phyloP scores from a whole-genome alignment of 495 filamentous ascomycete species.

The Bryoglossum gracile region DNA sequence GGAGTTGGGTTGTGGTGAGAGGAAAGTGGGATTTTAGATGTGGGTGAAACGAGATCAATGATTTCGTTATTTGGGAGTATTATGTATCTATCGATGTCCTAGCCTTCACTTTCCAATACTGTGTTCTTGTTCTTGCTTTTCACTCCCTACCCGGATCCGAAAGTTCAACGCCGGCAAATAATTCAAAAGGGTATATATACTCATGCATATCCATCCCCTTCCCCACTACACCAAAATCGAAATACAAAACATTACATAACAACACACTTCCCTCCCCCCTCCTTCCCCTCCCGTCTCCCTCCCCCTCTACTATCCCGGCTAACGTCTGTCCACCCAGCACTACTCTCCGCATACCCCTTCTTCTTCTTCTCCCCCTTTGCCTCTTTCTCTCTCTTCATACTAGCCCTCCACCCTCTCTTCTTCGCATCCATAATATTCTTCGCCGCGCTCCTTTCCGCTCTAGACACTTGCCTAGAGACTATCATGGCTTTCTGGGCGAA shows the following conservation, averaged over 20 bases:
- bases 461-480: slow-evolving; percentile 38
- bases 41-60: too few relatives aligned
- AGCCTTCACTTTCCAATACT: too few relatives aligned
- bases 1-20: too few relatives aligned
- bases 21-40: too few relatives aligned
- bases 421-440: slow-evolving; percentile 50
- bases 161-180: too few relatives aligned
- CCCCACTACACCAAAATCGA: too few relatives aligned
- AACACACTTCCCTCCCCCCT: slow-evolving; percentile 42
- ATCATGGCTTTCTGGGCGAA: slow-evolving; percentile 13
- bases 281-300: slow-evolving; percentile 16
- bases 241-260: slow-evolving; percentile 53
- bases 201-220: too few relatives aligned
- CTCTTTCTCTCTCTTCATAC: slow-evolving; percentile 31
- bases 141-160: too few relatives aligned
- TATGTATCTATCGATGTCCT: too few relatives aligned
- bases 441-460: slow-evolving; percentile 44
- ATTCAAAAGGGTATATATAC: too few relatives aligned
- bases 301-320: slow-evolving; percentile 20
- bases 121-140: too few relatives aligned
- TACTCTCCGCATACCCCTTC: slow-evolving; percentile 31
- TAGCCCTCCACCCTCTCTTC: slow-evolving; percentile 44
- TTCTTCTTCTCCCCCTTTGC: slow-evolving; percentile 32
- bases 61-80: too few relatives aligned
- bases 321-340: slow-evolving; percentile 44